A percentile compares a stretch with the other conserved stretches of the same genome.
Evolutionary conservation across 75 land plant species (phyloP).

Genomic region (Pseudotsuga menziesii): DNA sequence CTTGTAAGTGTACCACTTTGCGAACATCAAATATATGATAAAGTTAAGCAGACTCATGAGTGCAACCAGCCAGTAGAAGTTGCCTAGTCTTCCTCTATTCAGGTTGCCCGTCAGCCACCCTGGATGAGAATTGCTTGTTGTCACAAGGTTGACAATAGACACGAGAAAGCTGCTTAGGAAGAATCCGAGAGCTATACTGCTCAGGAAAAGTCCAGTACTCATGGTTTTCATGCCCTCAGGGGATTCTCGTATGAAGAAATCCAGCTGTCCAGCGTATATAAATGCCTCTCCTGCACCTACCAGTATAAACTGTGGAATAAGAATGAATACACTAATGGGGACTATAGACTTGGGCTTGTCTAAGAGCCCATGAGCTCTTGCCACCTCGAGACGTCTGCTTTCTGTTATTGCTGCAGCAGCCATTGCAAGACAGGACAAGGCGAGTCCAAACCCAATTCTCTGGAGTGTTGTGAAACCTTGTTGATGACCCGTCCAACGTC

Average conservation of each 20-base stretch:
- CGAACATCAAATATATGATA: conserved; percentile 25
- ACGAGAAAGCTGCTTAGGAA: conserved; percentile 62
- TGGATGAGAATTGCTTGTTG: conserved; percentile 13
- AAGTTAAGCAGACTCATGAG: conserved; percentile 54
- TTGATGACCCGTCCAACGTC: conserved; percentile 47
- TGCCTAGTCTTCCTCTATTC: conserved; percentile 38
- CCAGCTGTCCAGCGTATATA: conserved; percentile 71
- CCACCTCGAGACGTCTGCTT: conserved; percentile 46
- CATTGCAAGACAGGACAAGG: conserved; percentile 59
- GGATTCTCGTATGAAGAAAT: conserved; percentile 68
- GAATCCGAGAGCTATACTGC: conserved; percentile 57
- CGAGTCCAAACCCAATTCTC: conserved; percentile 57
- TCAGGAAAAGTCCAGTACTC: conserved; percentile 68
- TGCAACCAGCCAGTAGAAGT: conserved; percentile 86
- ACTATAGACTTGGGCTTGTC: conserved; percentile 18
- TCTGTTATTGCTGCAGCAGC: conserved; percentile 57
- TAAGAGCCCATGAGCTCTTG: conserved; percentile 10
- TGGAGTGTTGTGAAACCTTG: conserved; percentile 66
- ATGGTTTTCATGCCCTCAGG: conserved; percentile 72
- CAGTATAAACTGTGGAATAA: conserved; percentile 60
- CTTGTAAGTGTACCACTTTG: conserved; percentile 70
- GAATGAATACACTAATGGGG: conserved; percentile 47
- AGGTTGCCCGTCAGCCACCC: conserved; percentile 11
- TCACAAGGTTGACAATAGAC: conserved; percentile 41
- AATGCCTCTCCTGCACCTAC: conserved; percentile 66